Percentiles rank a stretch among this genome's conserved stretches.
Conservation (phyloP, 2,329 filamentous ascomycete species). For the Penicillium sp. region DNA sequence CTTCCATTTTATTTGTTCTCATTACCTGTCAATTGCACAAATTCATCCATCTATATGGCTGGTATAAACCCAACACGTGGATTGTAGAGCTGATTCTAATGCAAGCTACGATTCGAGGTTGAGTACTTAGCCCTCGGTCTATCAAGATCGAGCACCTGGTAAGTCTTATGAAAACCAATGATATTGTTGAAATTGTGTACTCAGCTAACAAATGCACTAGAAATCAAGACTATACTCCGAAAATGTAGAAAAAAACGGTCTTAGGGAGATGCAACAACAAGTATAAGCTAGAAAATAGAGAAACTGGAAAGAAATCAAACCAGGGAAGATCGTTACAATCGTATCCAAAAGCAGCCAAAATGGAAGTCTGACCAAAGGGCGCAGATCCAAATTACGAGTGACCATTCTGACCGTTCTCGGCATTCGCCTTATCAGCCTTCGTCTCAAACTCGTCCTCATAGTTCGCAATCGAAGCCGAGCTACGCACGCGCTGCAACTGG, state of each 20-base stretch:
- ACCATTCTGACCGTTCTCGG: constrained; percentile 13
- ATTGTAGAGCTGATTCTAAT: not conserved
- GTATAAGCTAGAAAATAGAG: not conserved
- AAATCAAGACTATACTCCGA: constrained; percentile 2
- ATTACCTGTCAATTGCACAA: constrained; percentile 31
- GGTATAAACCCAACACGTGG: not conserved
- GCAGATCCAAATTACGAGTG: constrained; percentile 2
- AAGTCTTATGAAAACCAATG: not conserved
- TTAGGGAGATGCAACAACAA: constrained; percentile 4
- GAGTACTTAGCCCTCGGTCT: not conserved
- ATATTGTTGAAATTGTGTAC: not conserved
- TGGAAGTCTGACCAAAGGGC: not conserved
- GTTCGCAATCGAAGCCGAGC: constrained; percentile 53
- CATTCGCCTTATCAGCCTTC: constrained; percentile 48
- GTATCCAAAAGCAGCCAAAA: not conserved
- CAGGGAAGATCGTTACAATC: not conserved
- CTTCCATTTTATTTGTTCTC: constrained; percentile 26
- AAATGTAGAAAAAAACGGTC: not conserved
- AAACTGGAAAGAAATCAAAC: not conserved
- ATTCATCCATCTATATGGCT: constrained; percentile 6
- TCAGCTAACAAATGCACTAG: constrained; percentile 1
- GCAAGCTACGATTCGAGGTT: not conserved
- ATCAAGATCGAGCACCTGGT: not conserved
- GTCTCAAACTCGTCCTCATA: constrained; percentile 66
- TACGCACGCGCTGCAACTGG: constrained; percentile 73